Conservation (phyloP, 2,329 filamentous ascomycete genomes). For the Clarireedia paspali region DNA sequence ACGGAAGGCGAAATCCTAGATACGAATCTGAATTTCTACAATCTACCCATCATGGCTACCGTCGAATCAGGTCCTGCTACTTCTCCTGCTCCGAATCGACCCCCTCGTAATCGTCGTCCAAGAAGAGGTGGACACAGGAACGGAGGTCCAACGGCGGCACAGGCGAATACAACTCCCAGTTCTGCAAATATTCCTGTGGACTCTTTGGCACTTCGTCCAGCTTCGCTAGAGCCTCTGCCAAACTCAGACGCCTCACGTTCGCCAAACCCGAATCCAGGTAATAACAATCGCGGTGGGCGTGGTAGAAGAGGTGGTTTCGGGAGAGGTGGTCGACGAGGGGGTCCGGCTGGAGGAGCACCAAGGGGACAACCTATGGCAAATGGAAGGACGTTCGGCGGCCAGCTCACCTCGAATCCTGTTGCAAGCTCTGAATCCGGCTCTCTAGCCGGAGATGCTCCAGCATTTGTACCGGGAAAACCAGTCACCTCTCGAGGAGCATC, state of each 20-base stretch:
- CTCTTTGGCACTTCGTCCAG: constrained; percentile 15
- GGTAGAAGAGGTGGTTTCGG: constrained; percentile 21
- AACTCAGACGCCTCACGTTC: constrained; percentile 1
- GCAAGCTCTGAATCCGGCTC: constrained; percentile 15
- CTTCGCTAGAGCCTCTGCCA: constrained; percentile 13
- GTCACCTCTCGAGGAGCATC: constrained; percentile 30
- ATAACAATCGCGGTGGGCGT: constrained; percentile 21
- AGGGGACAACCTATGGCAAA: constrained; percentile 24
- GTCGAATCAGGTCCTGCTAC: constrained; percentile 12
- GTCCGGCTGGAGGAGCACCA: constrained; percentile 14
- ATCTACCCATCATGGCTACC: constrained; percentile 15
- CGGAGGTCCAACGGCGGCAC: constrained; percentile 8
- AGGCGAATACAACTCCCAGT: not conserved
- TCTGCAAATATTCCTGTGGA: constrained; percentile 10
- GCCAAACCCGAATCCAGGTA: constrained; percentile 12
- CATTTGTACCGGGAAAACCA: constrained; percentile 35
- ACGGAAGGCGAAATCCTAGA: constrained; percentile 1
- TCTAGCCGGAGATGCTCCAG: constrained; percentile 42
- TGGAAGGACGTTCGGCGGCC: constrained; percentile 34
- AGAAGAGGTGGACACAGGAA: constrained; percentile 21
- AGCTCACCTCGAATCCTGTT: constrained; percentile 30
- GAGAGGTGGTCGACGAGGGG: constrained; percentile 21
- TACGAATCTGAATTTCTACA: not conserved
- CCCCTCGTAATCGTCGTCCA: constrained; percentile 19
- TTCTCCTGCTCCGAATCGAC: constrained; percentile 15